phyloP scores from a whole-genome alignment of 1,284 basidiomycete species.

The Apiotrichum mycotoxinovorans region DNA sequence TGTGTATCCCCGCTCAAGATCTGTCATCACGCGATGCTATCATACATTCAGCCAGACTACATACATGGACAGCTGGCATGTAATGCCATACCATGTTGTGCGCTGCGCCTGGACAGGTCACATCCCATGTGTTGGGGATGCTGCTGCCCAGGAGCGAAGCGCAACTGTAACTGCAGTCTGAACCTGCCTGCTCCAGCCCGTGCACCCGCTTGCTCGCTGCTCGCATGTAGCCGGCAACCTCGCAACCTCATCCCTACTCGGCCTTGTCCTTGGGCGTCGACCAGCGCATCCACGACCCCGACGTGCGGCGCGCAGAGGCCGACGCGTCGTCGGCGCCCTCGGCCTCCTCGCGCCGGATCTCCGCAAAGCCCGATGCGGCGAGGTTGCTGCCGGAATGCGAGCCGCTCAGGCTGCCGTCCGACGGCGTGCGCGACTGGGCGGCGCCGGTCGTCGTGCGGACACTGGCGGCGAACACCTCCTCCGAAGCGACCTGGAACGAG shows the following conservation, averaged over 20 bases:
- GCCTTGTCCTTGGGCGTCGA: constrained; percentile 12
- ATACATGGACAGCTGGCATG: neutral
- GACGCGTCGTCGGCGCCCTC: constrained; percentile 19
- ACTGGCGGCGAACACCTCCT: constrained; percentile 5
- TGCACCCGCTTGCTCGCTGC: no score
- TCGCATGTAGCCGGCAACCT: no score
- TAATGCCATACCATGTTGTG: no score
- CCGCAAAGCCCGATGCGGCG: constrained; percentile 27
- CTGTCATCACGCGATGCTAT: neutral
- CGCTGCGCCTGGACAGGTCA: no score
- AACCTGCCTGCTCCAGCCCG: no score
- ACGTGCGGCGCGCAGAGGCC: neutral
- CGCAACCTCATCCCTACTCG: neutral
- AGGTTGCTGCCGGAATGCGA: constrained; percentile 15
- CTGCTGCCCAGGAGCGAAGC: no score
- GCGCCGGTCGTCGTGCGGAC: neutral
- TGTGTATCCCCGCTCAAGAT: neutral
- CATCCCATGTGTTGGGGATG: no score
- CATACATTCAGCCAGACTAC: neutral
- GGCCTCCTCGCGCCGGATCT: constrained; percentile 41
- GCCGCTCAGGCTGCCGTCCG: constrained; percentile 14
- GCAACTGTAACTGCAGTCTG: no score
- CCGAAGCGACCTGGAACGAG: constrained; percentile 6
- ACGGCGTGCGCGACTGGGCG: neutral
- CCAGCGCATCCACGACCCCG: constrained; percentile 14